phyloP scores from a whole-genome alignment of 2,329 filamentous ascomycete species.

The Microcyclosporella mali region DNA sequence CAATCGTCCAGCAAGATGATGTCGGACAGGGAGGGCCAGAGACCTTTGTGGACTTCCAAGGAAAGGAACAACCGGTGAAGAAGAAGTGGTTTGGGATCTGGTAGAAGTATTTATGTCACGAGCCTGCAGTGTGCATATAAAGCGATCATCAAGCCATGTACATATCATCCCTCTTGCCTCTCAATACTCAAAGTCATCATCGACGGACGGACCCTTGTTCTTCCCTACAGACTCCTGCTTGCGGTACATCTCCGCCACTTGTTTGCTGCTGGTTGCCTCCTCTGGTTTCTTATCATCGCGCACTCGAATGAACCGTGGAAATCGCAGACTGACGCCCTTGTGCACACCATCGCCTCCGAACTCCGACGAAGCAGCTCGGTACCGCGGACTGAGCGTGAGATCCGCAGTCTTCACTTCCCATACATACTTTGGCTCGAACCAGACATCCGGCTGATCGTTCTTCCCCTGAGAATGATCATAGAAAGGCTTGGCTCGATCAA shows the following conservation, averaged over 20 bases:
- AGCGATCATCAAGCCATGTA: background rate
- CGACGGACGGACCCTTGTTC: constrained; percentile 76
- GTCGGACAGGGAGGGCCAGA: constrained; percentile 18
- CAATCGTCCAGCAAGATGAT: constrained; percentile 22
- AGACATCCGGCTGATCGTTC: constrained; percentile 95
- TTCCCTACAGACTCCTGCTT: constrained; percentile 88
- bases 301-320: constrained; percentile 85
- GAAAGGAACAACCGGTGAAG: constrained; percentile 46
- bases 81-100: constrained; percentile 87
- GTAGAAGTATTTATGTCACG: constrained; percentile 18
- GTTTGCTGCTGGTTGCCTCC: constrained; percentile 73
- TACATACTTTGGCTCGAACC: constrained; percentile 90
- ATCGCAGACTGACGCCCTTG: constrained; percentile 79
- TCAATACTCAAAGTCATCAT: constrained; percentile 97
- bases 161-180: background rate
- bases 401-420: constrained; percentile 99
- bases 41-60: constrained; percentile 36
- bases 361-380: constrained; percentile 82
- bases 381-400: constrained; percentile 83
- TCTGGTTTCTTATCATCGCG: constrained; percentile 95
- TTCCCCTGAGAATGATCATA: constrained; percentile 77
- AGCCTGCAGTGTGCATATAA: background rate
- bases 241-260: constrained; percentile 94
- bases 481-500: constrained; percentile 88
- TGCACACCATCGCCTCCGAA: constrained; percentile 56